phyloP scores from a whole-genome alignment of 2,329 filamentous ascomycete species.

The Colletotrichum melonis region DNA sequence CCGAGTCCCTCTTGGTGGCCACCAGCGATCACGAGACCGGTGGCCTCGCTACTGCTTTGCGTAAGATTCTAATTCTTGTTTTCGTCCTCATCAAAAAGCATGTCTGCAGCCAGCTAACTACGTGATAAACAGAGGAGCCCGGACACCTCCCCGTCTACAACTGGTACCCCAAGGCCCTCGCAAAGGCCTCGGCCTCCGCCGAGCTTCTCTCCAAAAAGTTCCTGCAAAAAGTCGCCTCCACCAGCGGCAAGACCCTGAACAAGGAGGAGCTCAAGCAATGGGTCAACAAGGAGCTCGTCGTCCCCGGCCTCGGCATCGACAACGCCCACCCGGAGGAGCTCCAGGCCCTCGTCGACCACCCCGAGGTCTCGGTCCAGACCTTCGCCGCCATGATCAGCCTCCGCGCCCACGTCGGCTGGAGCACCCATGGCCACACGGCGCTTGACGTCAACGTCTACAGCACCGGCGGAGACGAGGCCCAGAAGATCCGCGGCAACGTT shows the following conservation, averaged over 20 bases:
- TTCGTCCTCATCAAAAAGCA: slow-evolving; percentile 37
- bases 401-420: slow-evolving; percentile 92
- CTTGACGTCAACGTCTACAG: slow-evolving; percentile 98
- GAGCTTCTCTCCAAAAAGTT: slow-evolving; percentile 77
- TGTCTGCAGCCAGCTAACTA: slow-evolving; percentile 52
- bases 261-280: slow-evolving; percentile 66
- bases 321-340: slow-evolving; percentile 81
- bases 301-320: slow-evolving; percentile 78
- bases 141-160: slow-evolving; percentile 67
- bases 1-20: slow-evolving; percentile 83
- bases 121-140: slow-evolving; percentile 55
- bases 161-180: slow-evolving; percentile 87
- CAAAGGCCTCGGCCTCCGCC: slow-evolving; percentile 79
- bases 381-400: slow-evolving; percentile 90
- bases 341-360: slow-evolving; percentile 68
- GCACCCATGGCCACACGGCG: slow-evolving; percentile 90
- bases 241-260: slow-evolving; percentile 42
- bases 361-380: slow-evolving; percentile 63
- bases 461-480: slow-evolving; percentile 73
- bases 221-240: slow-evolving; percentile 63
- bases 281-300: slow-evolving; percentile 75
- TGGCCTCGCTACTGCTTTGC: slow-evolving; percentile 84
- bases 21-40: slow-evolving; percentile 98
- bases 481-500: slow-evolving; percentile 81
- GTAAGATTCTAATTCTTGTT: slow-evolving; percentile 53